These are phyloP conservation scores for Daldinia decipiens DNA, from an alignment of 495 filamentous ascomycete species.

Conservation along the genomic window DNA sequence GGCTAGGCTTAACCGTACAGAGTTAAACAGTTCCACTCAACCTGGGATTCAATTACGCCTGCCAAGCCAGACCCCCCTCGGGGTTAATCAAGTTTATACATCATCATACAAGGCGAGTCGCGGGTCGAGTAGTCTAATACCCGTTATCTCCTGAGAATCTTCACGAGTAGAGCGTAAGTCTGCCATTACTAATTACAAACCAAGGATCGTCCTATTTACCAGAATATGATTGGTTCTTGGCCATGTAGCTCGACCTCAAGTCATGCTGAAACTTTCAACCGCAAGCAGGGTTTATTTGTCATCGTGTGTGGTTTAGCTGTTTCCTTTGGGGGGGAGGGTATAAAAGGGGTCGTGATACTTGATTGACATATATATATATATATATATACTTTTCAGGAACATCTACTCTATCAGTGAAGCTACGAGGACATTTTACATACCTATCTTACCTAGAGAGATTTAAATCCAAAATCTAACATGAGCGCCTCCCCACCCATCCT, in stretches of 20 bases:
- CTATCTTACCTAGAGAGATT: too few relatives aligned
- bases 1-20: not conserved
- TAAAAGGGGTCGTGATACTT: not conserved
- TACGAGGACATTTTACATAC: not conserved
- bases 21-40: constrained; percentile 2
- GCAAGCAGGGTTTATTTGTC: constrained; percentile 8
- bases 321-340: not conserved
- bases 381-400: too few relatives aligned
- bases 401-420: not conserved
- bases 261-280: not conserved
- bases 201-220: constrained; percentile 2
- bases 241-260: not conserved
- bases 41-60: constrained; percentile 13
- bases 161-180: not conserved
- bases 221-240: not conserved
- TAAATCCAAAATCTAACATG: not conserved
- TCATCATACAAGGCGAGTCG: not conserved
- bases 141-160: constrained; percentile 15
- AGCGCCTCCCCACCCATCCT: constrained; percentile 55
- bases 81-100: constrained; percentile 16
- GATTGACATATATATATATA: not conserved
- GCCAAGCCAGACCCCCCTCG: constrained; percentile 23
- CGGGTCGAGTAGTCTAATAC: not conserved
- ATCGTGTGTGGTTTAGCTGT: not conserved
- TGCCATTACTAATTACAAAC: constrained; percentile 12